phyloP scores from a whole-genome alignment of 2,329 filamentous ascomycete species.

The Trichoderma brevicompactum region DNA sequence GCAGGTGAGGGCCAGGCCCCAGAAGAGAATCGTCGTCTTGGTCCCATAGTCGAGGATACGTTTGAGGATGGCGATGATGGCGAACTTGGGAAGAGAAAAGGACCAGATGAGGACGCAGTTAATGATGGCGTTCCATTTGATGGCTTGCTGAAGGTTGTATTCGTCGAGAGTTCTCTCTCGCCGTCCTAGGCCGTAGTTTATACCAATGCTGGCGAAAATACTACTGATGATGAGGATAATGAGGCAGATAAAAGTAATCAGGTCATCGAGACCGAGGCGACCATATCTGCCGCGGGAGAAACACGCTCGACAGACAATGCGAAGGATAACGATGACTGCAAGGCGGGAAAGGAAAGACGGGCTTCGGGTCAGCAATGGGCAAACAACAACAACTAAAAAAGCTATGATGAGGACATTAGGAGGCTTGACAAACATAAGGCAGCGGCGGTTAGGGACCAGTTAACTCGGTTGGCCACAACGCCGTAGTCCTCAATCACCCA shows the following conservation, averaged over 20 bases:
- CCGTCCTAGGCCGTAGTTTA: slow-evolving; percentile 35
- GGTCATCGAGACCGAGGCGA: slow-evolving; percentile 36
- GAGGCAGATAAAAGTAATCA: slow-evolving; percentile 34
- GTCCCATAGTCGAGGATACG: slow-evolving; percentile 37
- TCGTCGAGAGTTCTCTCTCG: slow-evolving; percentile 28
- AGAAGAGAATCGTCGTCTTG: slow-evolving; percentile 36
- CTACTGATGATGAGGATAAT: slow-evolving; percentile 34
- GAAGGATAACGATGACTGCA: slow-evolving; percentile 34
- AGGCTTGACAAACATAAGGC: slow-evolving; percentile 31
- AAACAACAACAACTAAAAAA: not conserved
- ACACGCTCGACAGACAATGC: slow-evolving; percentile 32
- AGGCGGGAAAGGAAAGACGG: not conserved
- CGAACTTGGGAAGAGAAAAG: slow-evolving; percentile 38
- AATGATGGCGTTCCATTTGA: slow-evolving; percentile 37
- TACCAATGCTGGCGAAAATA: slow-evolving; percentile 34
- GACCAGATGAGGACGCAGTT: slow-evolving; percentile 37
- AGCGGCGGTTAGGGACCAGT: slow-evolving; percentile 37
- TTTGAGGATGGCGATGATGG: slow-evolving; percentile 37
- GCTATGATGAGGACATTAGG: not conserved
- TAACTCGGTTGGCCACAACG: slow-evolving; percentile 34
- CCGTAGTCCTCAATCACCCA: slow-evolving; percentile 34
- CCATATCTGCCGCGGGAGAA: slow-evolving; percentile 33
- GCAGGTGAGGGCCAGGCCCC: slow-evolving; percentile 34
- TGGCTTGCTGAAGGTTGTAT: slow-evolving; percentile 28
- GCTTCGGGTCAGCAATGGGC: not conserved